These are phyloP conservation scores for Mentha longifolia DNA, from an alignment of 257 asterid species.

Conservation along the genomic window DNA sequence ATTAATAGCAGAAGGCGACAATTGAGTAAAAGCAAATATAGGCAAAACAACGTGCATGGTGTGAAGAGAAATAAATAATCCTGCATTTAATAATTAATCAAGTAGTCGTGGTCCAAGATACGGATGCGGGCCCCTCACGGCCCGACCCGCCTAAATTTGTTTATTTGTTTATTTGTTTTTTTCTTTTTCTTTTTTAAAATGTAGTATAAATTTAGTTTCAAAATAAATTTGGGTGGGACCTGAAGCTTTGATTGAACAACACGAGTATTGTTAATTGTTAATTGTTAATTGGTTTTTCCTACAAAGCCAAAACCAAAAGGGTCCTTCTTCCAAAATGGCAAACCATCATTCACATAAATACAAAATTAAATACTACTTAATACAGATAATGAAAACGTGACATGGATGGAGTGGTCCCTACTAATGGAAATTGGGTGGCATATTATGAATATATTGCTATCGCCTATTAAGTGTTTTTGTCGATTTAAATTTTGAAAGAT, in stretches of 20 bases:
- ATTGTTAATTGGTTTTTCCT: background rate
- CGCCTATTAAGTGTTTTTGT: background rate
- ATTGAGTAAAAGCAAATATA: conserved; percentile 12
- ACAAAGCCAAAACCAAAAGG: conserved; percentile 20
- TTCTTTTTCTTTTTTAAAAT: background rate
- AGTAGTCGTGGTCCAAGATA: conserved; percentile 38
- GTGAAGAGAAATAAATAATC: conserved; percentile 17
- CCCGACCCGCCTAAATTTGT: conserved; percentile 8
- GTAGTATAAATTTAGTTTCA: too few species aligned
- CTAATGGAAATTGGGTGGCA: background rate
- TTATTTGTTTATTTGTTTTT: too few species aligned
- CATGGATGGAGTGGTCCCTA: conserved; percentile 33
- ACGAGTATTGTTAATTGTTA: background rate
- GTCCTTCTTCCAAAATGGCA: conserved; percentile 1
- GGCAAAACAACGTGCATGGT: conserved; percentile 40
- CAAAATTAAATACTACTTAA: background rate
- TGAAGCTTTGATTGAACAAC: conserved; percentile 14
- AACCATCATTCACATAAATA: conserved; percentile 8
- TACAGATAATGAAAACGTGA: conserved; percentile 15
- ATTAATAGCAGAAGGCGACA: conserved; percentile 23
- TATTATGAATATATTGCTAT: background rate
- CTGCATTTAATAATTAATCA: background rate
- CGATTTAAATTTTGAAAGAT: background rate
- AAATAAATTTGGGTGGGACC: too few species aligned
- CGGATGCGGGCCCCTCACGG: conserved; percentile 23